Base-by-base conservation (phyloP, 768 basidiomycete genomes). In the Collybiopsis confluens region DNA sequence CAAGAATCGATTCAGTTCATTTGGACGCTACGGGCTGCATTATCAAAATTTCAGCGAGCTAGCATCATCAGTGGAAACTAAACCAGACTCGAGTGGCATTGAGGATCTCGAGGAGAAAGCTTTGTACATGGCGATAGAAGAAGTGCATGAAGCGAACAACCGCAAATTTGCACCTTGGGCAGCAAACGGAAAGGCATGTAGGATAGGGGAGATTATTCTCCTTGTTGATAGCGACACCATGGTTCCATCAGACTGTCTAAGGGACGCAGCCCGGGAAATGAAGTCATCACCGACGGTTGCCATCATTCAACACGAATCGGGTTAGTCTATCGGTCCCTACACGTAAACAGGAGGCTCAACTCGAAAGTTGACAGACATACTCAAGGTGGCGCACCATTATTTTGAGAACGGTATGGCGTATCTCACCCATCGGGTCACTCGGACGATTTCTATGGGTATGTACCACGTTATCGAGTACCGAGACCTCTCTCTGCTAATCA, bases 361-460 rank as follows among this genome's bases (percentile, higher is more conserved):
- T 18, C 21, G 13, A n/a, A 18, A 7, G 33, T 20, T 47, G n/a
- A 4, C 54, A 82, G 89, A 91, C 61, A 91, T 94, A 59, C 91
- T 93, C 85, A 90, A 94, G 68, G 90, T 92, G 52, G 90, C 86
- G 0, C 75, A 88, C 66, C 86, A 92, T 67, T 94, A 88, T 70
- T 94, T 95, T 62, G 92, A 96, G 65, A 92, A 92, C 60, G 90
- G 89, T 16, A 86, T 95, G 56, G 82, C 92, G 9, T 85, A 86
- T 67, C 94, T 96, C 70, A 94, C 92, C 1, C 82, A 83, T 21
- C 80, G 90, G 35, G 91, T 94, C 70, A 92, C 94, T 66, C 83
- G 82, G 65, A 40, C 38, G n/a, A 16, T 40, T 20, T 40, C 13
- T 16, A n/a, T 40, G 6, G 18, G 15, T 20, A n/a, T 6, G 38